phyloP scores from a whole-genome alignment of 306 rosid genomes.

The Macrotyloma uniflorum region DNA sequence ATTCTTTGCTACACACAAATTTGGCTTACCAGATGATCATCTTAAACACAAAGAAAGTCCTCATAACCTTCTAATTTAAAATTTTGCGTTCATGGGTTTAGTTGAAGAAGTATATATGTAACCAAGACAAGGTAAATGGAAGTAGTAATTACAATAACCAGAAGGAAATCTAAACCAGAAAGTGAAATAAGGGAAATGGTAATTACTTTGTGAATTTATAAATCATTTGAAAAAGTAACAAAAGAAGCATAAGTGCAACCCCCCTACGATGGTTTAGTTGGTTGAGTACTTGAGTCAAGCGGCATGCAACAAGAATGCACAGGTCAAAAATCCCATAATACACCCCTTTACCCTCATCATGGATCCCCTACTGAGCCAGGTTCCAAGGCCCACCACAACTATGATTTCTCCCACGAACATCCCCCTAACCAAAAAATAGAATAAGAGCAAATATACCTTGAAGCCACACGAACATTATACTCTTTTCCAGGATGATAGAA shows the following conservation, averaged over 20 bases:
- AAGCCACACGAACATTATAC: conserved; percentile 64
- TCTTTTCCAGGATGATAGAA: conserved; percentile 64
- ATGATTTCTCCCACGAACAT: not conserved
- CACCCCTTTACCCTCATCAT: not conserved
- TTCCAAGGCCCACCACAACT: not conserved
- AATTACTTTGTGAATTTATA: not conserved
- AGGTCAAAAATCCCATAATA: not conserved
- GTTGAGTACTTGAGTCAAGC: not conserved
- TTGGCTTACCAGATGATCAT: not conserved
- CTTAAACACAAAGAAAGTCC: conserved; percentile 16
- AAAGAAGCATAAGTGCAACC: not conserved
- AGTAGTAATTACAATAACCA: conserved; percentile 13
- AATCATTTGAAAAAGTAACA: conserved; percentile 11
- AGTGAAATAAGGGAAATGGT: not conserved
- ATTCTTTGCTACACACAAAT: not conserved
- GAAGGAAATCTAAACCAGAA: conserved; percentile 22
- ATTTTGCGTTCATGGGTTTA: not conserved
- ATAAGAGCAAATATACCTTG: conserved; percentile 45
- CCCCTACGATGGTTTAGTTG: not conserved
- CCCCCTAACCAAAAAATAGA: not conserved
- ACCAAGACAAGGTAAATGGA: conserved; percentile 7
- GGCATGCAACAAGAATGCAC: not conserved
- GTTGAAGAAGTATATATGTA: not conserved
- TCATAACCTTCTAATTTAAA: not conserved
- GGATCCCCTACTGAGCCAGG: too few species aligned